Evolutionary conservation across 176 grass and related monocot species (phyloP), one percentile per base, ranked within the genome.

Genomic region (Avena sativa): DNA sequence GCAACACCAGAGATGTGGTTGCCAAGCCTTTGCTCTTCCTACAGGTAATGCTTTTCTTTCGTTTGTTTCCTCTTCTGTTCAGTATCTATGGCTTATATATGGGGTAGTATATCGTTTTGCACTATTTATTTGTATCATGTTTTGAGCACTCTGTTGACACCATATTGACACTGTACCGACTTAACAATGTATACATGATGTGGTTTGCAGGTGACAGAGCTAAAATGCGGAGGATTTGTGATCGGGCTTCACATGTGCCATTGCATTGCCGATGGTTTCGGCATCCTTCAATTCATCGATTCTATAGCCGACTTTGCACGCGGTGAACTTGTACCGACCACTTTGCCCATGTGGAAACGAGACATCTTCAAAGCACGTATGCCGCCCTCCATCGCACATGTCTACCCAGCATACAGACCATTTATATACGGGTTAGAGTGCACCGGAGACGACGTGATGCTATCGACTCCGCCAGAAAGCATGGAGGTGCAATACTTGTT

Each of bases 401-500:
- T 74, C 47, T 74, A 74, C 46, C 71, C 44, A 0, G 46, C 71
- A 9, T 74, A 74, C 25, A 74, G 16, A 15, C 46, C 71, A 4
- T 74, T 74, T 25, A 47, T 74, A 2, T 21, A 74, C 9, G 71
- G 71, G 6, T 50, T 74, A 26, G 12, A 50, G n/a, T 50, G 71
- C 46, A 25, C 71, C 1, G 71, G 12, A 26, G 71, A 74, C 1
- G 71, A 74, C 21, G 71, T 74, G 6, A 74, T 74, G 71, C 44
- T 74, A 50, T 50, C 71, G 15, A 74, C 71, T 50, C 71, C 71
- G 1, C 71, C 71, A 26, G 21, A 74, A 50, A 25, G 10, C 12
- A 74, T 74, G 71, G 71, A 74, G 14, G 71, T 74, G 71, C 71
- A 74, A 74, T 74, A 74, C 50, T 8, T 74, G 15, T 74, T 74